Evolutionary conservation across 2,329 filamentous ascomycete species (phyloP), one percentile per base, ranked within the genome.

Genomic region (Penicillium sp.): DNA sequence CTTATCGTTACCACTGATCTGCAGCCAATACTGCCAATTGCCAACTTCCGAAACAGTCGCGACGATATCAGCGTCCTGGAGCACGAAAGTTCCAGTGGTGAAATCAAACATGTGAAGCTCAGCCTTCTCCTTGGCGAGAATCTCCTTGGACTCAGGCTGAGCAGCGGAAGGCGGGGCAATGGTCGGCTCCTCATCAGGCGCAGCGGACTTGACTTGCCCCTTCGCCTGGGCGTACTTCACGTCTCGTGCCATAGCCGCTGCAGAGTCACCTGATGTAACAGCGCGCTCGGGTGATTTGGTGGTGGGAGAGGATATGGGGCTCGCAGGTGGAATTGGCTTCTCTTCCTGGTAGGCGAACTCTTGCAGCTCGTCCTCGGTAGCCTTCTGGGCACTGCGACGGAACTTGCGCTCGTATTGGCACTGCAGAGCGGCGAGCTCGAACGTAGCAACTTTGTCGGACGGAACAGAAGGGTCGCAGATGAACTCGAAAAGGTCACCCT

Each of bases 371-470:
- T 88, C 83, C 61, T 93, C 89, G 9, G 92, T 92, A 1, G 95
- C 95, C 53, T 88, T 89, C 50, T 92, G 88, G 70, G 92, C 86
- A 42, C 87, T 89, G 73, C 89, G 91, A 65, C 92, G 88, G 78
- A 95, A 96, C 78, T 97, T 98, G 73, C 94, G 88, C 81, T 99
- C 95, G 89, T 96, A 99, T 79, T 99, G 95, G 76, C 95, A 97
- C 86, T 97, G 89, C 61, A 91, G 86, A 8, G 95, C 91, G 57
- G 92, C 89, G 58, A 90, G 84, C 73, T 94, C 88, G 76, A 99
- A 98, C 17, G 89, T 87, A 50, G 89, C 85, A 26, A 95, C 89
- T 70, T 93, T 90, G 53, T 88, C 84, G 2, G 88, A 81, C 30
- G 88, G 83, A 45, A 91, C 86, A 13, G 89, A 88, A 42, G 83